Percentiles rank a stretch among this genome's conserved stretches.
Evolutionary conservation across 1,139 yeast species (phyloP).

Genomic region (Neolecta irregularis): DNA sequence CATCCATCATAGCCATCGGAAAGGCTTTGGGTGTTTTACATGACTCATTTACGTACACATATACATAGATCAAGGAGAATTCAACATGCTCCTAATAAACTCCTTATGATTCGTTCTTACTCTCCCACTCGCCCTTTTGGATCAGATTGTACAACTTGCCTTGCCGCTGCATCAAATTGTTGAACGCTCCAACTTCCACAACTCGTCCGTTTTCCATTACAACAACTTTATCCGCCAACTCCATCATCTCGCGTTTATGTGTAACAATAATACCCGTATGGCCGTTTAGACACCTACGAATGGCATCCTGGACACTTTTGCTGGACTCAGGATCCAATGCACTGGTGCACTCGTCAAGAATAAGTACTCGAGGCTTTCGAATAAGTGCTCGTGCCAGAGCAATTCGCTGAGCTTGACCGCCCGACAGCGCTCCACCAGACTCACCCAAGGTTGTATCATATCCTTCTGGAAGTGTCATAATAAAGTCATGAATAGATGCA

Average conservation of each 20-base stretch:
- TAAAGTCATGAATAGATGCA: conserved; percentile 29
- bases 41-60: too few relatives aligned
- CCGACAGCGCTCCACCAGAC: conserved; percentile 43
- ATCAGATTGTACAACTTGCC: conserved; percentile 4
- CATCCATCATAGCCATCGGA: too few relatives aligned
- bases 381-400: conserved; percentile 75
- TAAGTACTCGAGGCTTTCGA: conserved; percentile 44
- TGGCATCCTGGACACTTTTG: conserved; percentile 41
- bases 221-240: conserved; percentile 24
- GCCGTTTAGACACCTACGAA: conserved; percentile 31
- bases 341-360: conserved; percentile 68
- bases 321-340: conserved; percentile 56
- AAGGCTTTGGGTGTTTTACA: too few relatives aligned
- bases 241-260: conserved; percentile 66
- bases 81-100: too few relatives aligned
- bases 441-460: conserved; percentile 41
- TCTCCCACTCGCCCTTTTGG: conserved; percentile 3
- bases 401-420: conserved; percentile 83
- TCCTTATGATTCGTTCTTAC: too few relatives aligned
- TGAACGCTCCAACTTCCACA: conserved; percentile 17
- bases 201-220: conserved; percentile 18
- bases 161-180: conserved; percentile 11
- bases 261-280: conserved; percentile 78
- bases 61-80: too few relatives aligned
- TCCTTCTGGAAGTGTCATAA: conserved; percentile 27